Percentiles rank a stretch among this genome's conserved stretches.
Conservation (phyloP, 1,139 yeast genomes). For the Saccharomycopsis hybrid region DNA sequence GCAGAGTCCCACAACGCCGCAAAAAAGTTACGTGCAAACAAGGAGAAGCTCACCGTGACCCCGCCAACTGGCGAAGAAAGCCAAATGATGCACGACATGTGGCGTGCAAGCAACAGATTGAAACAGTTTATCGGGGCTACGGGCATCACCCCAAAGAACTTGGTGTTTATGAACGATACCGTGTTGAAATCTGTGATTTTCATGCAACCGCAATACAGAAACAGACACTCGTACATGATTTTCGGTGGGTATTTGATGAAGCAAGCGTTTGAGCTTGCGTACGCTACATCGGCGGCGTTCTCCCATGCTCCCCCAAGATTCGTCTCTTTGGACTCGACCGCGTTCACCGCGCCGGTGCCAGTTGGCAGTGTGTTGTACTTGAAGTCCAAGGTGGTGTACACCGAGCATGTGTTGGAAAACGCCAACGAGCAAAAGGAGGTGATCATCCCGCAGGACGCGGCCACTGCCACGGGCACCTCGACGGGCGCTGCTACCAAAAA, state of each 20-base stretch:
- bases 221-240: slow-evolving; percentile 88
- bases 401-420: slow-evolving; percentile 59
- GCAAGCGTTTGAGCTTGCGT: slow-evolving; percentile 88
- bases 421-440: slow-evolving; percentile 25
- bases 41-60: slow-evolving; percentile 46
- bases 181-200: slow-evolving; percentile 65
- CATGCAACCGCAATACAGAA: slow-evolving; percentile 96
- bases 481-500: slow-evolving; percentile 3
- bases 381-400: slow-evolving; percentile 77
- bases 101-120: slow-evolving; percentile 52
- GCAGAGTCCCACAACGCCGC: slow-evolving; percentile 87
- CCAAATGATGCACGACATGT: slow-evolving; percentile 66
- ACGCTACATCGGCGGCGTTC: slow-evolving; percentile 86
- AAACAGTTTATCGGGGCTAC: slow-evolving; percentile 21
- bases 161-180: slow-evolving; percentile 67
- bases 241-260: slow-evolving; percentile 90
- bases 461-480: slow-evolving; percentile 23
- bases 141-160: slow-evolving; percentile 35
- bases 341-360: slow-evolving; percentile 90
- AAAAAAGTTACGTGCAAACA: slow-evolving; percentile 70
- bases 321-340: slow-evolving; percentile 82
- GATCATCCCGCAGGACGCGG: slow-evolving; percentile 19
- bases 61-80: slow-evolving; percentile 75
- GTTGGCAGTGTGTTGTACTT: slow-evolving; percentile 84
- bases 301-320: slow-evolving; percentile 80